Conservation (phyloP, 164 flowering plant genomes). For the Liriodendron chinense region DNA sequence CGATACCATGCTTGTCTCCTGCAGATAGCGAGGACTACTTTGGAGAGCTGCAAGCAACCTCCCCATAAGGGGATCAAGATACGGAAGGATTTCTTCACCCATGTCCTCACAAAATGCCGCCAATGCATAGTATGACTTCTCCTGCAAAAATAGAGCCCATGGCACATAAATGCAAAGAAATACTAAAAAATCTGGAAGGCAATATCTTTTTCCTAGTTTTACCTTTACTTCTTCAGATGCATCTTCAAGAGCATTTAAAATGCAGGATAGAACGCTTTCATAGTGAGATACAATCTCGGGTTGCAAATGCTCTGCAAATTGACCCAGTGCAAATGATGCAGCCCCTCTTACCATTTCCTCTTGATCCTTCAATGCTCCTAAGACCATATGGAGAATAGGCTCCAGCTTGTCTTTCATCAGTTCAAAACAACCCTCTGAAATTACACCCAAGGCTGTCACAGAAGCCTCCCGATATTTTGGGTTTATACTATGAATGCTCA, state of each 20-base stretch:
- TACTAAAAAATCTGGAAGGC: not conserved
- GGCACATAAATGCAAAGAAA: not conserved
- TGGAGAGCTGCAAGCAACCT: conserved; percentile 82
- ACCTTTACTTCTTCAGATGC: conserved; percentile 93
- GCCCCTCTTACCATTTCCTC: conserved; percentile 97
- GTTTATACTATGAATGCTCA: conserved; percentile 61
- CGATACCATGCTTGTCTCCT: conserved; percentile 95
- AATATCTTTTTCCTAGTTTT: not conserved
- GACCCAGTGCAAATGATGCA: conserved; percentile 96
- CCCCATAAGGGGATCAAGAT: conserved; percentile 83
- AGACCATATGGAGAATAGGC: conserved; percentile 68
- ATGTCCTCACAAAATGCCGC: conserved; percentile 98
- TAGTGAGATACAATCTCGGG: conserved; percentile 87
- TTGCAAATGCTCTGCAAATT: conserved; percentile 94
- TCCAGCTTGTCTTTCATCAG: conserved; percentile 77
- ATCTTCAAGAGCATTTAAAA: conserved; percentile 80
- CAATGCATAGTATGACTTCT: conserved; percentile 95
- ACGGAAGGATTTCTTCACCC: conserved; percentile 93
- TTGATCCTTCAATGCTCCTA: conserved; percentile 79
- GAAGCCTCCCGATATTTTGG: conserved; percentile 91
- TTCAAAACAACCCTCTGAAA: conserved; percentile 88
- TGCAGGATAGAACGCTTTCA: conserved; percentile 82
- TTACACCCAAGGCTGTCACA: conserved; percentile 80
- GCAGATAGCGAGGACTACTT: conserved; percentile 80
- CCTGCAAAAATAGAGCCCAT: conserved; percentile 39